Evolutionary conservation across 1,139 yeast genomes (phyloP), one percentile per base, ranked within the genome.

Genomic region (Candida sojae): DNA sequence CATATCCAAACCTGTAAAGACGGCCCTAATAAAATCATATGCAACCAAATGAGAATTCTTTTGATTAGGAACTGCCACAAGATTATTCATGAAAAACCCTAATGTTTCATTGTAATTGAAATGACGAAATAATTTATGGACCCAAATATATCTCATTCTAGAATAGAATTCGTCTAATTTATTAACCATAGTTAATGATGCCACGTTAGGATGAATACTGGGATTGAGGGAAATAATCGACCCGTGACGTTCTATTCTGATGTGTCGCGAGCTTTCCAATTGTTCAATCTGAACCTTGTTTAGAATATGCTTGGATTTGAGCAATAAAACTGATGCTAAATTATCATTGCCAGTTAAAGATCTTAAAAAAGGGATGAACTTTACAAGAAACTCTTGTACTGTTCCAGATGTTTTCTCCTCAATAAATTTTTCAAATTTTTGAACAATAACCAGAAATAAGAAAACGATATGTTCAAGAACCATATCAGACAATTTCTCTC

Each of bases 21-120:
- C 54, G 5, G 61, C 53, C 41, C 46, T 47, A 25, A 66, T 57
- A 48, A 69, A 59, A 46, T 60, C 70, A 46, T 49, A 46, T 2
- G 61, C 54, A 9, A 65, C 49, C 5, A 48, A 46, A 26, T 44
- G 54, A 39, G 49, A 34, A 33, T 50, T 50, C 34, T 33, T 43
- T 21, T 41, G 39, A 17, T 31, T 28, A 26, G 41, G 6, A 6
- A 9, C 10, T 3, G 46, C 13, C 5, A 43, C 39, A 12, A 47
- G 42, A 17, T 47, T 47, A 4, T 44, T 30, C 3, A 33, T 38
- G 17, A 50, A 43, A 6, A 29, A 25, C 11, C 13, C 36, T 10
- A 42, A 28, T 6, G 44, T 36, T 5, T 28, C 39, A 11, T 33
- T 30, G 28, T 43, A 32, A 29, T 41, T 34, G 40, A 48, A 50